Conservation (phyloP, 495 filamentous ascomycete genomes). For the Achaetomiella virescens region DNA sequence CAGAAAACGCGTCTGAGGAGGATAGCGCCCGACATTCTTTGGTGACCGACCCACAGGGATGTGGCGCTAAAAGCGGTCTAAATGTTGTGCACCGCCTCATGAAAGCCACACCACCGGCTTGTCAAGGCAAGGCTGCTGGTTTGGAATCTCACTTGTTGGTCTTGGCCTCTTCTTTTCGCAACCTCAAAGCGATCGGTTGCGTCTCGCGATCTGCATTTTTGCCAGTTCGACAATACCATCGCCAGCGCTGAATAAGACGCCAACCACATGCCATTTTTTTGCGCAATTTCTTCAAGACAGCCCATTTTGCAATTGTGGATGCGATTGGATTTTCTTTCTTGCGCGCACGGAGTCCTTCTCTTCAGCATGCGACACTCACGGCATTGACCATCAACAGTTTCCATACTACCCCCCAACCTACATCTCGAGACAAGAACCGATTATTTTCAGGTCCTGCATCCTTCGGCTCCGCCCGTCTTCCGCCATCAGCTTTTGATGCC, state of each 20-base stretch:
- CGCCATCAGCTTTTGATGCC: too few relatives aligned
- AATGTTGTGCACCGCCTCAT: neutral
- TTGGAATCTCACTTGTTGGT: neutral
- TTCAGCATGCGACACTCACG: conserved; percentile 10
- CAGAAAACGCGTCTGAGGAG: conserved; percentile 16
- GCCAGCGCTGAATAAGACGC: neutral
- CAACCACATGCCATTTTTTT: conserved; percentile 3
- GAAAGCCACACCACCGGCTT: neutral
- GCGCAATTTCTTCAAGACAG: neutral
- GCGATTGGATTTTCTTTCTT: neutral
- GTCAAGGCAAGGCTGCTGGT: neutral
- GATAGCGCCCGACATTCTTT: conserved; percentile 2
- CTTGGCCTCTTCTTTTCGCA: neutral
- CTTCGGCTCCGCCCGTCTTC: too few relatives aligned
- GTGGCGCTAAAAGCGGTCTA: neutral
- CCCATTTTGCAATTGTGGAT: neutral
- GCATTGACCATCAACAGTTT: neutral
- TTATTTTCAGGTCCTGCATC: neutral
- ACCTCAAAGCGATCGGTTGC: neutral
- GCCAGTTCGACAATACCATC: conserved; percentile 1
- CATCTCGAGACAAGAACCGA: neutral
- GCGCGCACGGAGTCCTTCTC: neutral
- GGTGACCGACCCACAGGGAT: neutral
- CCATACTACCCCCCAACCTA: neutral
- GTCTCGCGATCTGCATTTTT: neutral